Base-by-base conservation (phyloP, 75 land plant genomes). In the Picea sitchensis region DNA sequence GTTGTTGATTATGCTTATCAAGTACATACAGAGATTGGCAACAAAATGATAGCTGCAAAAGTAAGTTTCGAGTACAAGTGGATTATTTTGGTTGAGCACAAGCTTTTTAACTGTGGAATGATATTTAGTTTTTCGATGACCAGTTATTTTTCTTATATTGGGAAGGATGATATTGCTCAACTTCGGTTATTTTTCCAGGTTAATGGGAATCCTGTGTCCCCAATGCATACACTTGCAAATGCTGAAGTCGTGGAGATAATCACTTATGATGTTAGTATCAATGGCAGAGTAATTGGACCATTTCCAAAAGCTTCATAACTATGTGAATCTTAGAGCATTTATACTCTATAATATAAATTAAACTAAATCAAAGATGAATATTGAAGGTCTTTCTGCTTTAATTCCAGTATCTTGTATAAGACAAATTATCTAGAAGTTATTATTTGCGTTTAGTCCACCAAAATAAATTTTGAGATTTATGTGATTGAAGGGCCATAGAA, bases 231-330 rank as follows among this genome's bases (percentile, higher is more conserved):
- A 4, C 90, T 96, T 80, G 88, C 93, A 20, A 96, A 96, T 90
- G 99, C 99, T 59, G 99, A 96, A 87, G 99, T 96, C 77, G 99
- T 96, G 78, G 99, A 96, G 84, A 88, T 96, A 34, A 89, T 96
- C 32, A 96, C 99, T 26, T 92, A 94, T 85, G 83, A 92, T 83
- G 99, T 94, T 60, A 88, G 96, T 89, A 73, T 30, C 23, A 51
- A 15, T 71, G 74, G 44, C 20, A 58, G 20, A 56, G 14, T 56
- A 75, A 15, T 38, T 63, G 38, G 44, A 34, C 11, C 14, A 77
- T 32, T 64, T 60, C 21, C 21, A 77, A 63, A 30, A 47, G 56
- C 56, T 47, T 47, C 44, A 51, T 26, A 7, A 54, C 15, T 21
- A 34, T 15, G 14, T 77, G 41, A 58, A 15, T 54, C 21, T 59